Conservation (phyloP, 345 rosid genomes). For the Pugionium dolabratum region DNA sequence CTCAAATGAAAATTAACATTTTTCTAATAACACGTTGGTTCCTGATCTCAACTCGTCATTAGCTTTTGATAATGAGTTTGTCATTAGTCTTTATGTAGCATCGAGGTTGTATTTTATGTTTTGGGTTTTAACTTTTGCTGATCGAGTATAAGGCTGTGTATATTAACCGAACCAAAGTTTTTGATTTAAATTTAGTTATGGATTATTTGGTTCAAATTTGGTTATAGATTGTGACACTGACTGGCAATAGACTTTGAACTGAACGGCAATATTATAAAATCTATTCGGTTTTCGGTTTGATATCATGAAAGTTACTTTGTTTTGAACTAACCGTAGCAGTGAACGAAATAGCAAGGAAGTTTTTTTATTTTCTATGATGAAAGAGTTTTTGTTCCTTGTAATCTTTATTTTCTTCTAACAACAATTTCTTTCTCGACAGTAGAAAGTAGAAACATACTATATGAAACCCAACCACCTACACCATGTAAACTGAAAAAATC, state of each 20-base stretch:
- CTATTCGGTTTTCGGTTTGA: too few species aligned
- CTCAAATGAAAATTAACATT: not conserved
- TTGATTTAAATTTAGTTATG: too few species aligned
- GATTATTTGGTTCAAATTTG: too few species aligned
- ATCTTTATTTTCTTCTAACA: conserved; percentile 19
- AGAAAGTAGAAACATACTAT: conserved; percentile 18
- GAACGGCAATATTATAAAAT: too few species aligned
- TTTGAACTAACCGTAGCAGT: not conserved
- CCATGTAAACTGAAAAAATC: not conserved
- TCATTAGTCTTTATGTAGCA: not conserved
- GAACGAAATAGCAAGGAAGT: not conserved
- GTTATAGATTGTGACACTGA: too few species aligned
- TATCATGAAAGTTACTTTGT: too few species aligned
- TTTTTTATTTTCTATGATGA: not conserved
- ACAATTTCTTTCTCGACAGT: not conserved
- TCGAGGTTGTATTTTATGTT: too few species aligned
- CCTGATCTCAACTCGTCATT: not conserved
- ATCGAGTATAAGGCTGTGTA: too few species aligned
- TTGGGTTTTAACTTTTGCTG: not conserved
- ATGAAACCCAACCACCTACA: conserved; percentile 6
- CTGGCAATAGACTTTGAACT: too few species aligned
- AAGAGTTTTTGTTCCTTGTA: not conserved
- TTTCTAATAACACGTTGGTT: not conserved
- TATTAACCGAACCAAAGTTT: too few species aligned
- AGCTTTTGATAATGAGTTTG: not conserved